phyloP scores from a whole-genome alignment of 805 yeast species.

The Isabelozyma rhagii region DNA sequence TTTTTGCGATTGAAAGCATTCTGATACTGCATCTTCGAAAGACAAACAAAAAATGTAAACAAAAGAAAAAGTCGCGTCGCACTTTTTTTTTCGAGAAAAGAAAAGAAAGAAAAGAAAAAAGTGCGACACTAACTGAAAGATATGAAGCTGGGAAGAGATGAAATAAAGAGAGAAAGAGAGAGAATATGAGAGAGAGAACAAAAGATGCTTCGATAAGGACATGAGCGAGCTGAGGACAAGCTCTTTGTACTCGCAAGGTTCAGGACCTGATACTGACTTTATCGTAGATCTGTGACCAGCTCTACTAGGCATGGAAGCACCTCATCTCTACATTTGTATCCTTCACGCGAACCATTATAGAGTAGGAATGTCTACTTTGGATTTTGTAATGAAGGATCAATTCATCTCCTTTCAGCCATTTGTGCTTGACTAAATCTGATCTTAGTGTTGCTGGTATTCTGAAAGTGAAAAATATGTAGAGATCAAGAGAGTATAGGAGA shows the following conservation, averaged over 20 bases:
- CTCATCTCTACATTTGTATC: constrained; percentile 21
- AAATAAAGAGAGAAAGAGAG: too few relatives aligned
- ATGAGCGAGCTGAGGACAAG: too few relatives aligned
- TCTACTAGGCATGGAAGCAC: too few relatives aligned
- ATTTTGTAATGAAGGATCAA: constrained; percentile 13
- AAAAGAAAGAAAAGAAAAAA: neutral
- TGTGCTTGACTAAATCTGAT: constrained; percentile 42
- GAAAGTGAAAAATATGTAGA: constrained; percentile 32
- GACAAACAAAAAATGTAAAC: neutral
- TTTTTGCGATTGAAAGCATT: neutral
- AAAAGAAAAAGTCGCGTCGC: neutral
- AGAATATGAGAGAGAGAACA: too few relatives aligned
- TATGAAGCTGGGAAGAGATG: too few relatives aligned
- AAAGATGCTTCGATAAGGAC: too few relatives aligned
- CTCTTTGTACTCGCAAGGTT: too few relatives aligned
- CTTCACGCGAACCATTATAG: constrained; percentile 43
- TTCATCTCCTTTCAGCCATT: constrained; percentile 48
- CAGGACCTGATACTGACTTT: too few relatives aligned
- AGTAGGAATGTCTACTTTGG: constrained; percentile 16
- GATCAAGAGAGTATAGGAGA: constrained; percentile 16
- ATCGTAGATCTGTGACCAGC: too few relatives aligned
- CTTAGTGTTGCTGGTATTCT: constrained; percentile 48
- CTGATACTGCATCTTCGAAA: neutral
- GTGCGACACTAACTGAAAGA: too few relatives aligned
- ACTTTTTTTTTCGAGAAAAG: neutral